Percentiles rank a stretch among this genome's conserved stretches.
These are phyloP conservation scores for Colletotrichum spaethianum DNA, from an alignment of 2,329 filamentous ascomycete genomes.

Conservation along the genomic window DNA sequence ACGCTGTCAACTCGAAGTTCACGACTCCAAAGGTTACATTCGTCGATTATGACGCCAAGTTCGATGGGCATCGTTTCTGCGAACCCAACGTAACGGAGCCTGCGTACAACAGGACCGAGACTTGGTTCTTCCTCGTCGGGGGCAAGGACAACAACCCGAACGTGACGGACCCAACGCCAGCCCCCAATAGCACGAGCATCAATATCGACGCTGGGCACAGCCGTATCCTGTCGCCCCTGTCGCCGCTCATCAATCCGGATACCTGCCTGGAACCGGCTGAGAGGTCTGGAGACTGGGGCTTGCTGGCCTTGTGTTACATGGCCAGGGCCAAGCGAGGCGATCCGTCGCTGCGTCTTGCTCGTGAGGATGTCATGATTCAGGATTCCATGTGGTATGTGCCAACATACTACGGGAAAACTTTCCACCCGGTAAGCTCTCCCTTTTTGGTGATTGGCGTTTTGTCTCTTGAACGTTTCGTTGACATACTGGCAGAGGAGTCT, in stretches of 20 bases:
- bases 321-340: slow-evolving; percentile 55
- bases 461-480: slow-evolving; percentile 10
- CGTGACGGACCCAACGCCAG: slow-evolving; percentile 36
- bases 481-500: slow-evolving; percentile 33
- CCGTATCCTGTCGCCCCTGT: slow-evolving; percentile 47
- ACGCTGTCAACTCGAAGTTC: slow-evolving; percentile 55
- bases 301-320: slow-evolving; percentile 61
- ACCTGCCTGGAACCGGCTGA: slow-evolving; percentile 53
- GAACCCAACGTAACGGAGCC: slow-evolving; percentile 58
- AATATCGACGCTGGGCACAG: slow-evolving; percentile 25
- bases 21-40: slow-evolving; percentile 56
- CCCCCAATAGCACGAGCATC: slow-evolving; percentile 37
- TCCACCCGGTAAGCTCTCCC: slow-evolving; percentile 56
- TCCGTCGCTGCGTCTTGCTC: slow-evolving; percentile 50
- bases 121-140: slow-evolving; percentile 65
- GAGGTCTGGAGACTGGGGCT: slow-evolving; percentile 58
- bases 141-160: slow-evolving; percentile 55
- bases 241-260: slow-evolving; percentile 54
- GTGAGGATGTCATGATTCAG: slow-evolving; percentile 45
- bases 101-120: slow-evolving; percentile 58
- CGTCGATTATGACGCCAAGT: slow-evolving; percentile 60
- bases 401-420: slow-evolving; percentile 61
- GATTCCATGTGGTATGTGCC: slow-evolving; percentile 63
- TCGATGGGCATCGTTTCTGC: slow-evolving; percentile 63
- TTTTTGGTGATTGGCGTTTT: not conserved